Evolutionary conservation across 805 yeast genomes (phyloP), one percentile per base, ranked within the genome.

Genomic region (Zygosaccharomyces lentus): DNA sequence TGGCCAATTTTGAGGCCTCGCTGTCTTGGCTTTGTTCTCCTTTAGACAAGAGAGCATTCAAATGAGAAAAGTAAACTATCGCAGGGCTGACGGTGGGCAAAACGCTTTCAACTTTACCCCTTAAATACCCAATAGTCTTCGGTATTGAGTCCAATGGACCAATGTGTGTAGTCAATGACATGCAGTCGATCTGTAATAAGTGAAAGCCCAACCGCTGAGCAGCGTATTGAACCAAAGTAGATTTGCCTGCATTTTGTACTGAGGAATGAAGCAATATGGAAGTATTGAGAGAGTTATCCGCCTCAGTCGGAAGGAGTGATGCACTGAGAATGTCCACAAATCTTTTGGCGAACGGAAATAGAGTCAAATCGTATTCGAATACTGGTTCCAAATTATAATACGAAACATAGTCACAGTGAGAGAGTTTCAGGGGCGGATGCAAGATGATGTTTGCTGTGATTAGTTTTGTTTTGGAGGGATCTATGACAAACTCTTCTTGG

Each of bases 191-290:
- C 37, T 78, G 84, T 25, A 83, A 66, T 6, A 83, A 63, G 51
- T 85, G 83, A 7, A 81, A 64, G 0, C 96, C 96, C 25, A 82
- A 62, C 25, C 76, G 76, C 7, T 69, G 62, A 0, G 86, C 73
- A 1, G 80, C 58, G 45, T 77, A 76, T 41, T 74, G 64, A 0
- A 87, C 78, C 19, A 86, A 57, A 0, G 83, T 78, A 0, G 84
- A 61, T 58, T 91, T 91, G 0, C 99, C 99, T 6, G 86, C 79
- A 7, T 85, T 88, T 43, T 95, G 70, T 25, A 81, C 76, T 55
- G 80, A 68, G 3, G 96, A 87, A 41, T 75, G 77, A 17, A 93
- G 61, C 21, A 89, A 60, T 0, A 89, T 67, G 0, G 87, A 74
- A 0, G 95, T 82, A 39, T 73, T 75, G 27, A 87, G 57, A 2